Percentiles rank a stretch among this genome's conserved stretches.
Conservation (phyloP, 306 rosid genomes). For the Senna siamea region DNA sequence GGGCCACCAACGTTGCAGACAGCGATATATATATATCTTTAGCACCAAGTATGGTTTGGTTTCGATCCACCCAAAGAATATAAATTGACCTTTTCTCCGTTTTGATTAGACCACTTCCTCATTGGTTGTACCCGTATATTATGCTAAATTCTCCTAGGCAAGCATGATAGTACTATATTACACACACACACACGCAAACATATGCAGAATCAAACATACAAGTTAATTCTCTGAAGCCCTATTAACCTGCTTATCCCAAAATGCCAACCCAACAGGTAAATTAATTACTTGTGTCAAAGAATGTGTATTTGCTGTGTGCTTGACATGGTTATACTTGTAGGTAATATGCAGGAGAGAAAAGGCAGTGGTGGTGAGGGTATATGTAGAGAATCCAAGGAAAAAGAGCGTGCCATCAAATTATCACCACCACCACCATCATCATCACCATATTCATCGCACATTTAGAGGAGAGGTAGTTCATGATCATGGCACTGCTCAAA, state of each 20-base stretch:
- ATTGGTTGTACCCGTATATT: neutral
- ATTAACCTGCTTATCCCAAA: conserved; percentile 26
- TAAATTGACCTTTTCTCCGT: conserved; percentile 23
- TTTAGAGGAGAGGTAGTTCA: conserved; percentile 41
- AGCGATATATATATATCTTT: conserved; percentile 11
- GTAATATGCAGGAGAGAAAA: conserved; percentile 51
- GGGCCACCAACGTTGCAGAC: conserved; percentile 29
- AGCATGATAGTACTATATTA: conserved; percentile 12
- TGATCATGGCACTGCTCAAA: conserved; percentile 14
- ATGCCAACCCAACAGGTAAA: conserved; percentile 63
- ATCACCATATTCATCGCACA: conserved; percentile 41
- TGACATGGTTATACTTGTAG: conserved; percentile 45
- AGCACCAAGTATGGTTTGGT: conserved; percentile 18
- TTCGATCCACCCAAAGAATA: conserved; percentile 38
- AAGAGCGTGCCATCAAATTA: conserved; percentile 36
- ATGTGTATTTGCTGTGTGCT: neutral
- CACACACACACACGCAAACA: neutral
- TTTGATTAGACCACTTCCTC: neutral
- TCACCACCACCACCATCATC: conserved; percentile 36
- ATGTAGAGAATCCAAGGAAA: conserved; percentile 62
- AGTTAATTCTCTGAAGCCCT: conserved; percentile 15
- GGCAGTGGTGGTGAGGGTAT: conserved; percentile 55
- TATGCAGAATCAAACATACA: conserved; percentile 25
- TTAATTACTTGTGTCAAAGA: neutral
- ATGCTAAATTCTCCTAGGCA: conserved; percentile 19